Conservation (phyloP, 2,329 filamentous ascomycete genomes). For the Pochonia chlamydosporia region DNA sequence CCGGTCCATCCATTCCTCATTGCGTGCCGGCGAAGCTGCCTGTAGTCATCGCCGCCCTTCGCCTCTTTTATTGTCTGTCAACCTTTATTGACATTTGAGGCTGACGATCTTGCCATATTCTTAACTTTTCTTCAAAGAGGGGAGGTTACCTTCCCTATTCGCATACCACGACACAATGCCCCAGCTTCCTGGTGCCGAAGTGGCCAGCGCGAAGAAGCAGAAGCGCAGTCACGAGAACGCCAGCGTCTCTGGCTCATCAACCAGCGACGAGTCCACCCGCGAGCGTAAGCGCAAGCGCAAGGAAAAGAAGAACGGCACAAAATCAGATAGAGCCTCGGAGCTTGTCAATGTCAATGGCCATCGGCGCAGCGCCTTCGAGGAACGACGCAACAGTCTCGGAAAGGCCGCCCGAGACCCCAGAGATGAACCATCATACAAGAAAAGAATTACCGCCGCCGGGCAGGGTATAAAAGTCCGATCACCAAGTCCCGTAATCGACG, state of each 20-base stretch:
- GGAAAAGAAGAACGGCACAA: constrained; percentile 18
- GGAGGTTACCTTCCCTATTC: not conserved
- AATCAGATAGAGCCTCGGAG: constrained; percentile 9
- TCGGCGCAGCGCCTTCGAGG: constrained; percentile 22
- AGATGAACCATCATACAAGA: constrained; percentile 42
- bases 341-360: constrained; percentile 23
- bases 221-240: constrained; percentile 22
- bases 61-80: too few species aligned
- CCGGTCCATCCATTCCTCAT: too few species aligned
- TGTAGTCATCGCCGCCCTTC: too few species aligned
- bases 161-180: constrained; percentile 22
- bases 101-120: too few species aligned
- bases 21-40: too few species aligned
- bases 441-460: constrained; percentile 21
- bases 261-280: constrained; percentile 20
- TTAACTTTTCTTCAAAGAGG: too few species aligned
- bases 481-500: constrained; percentile 54
- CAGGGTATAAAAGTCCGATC: constrained; percentile 17
- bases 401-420: constrained; percentile 57
- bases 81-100: too few species aligned
- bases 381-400: constrained; percentile 49
- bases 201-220: too few species aligned
- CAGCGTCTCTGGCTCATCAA: constrained; percentile 23
- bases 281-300: constrained; percentile 22
- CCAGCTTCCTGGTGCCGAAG: constrained; percentile 15